Conservation (phyloP, 805 yeast species). For the Ogataea neopini region DNA sequence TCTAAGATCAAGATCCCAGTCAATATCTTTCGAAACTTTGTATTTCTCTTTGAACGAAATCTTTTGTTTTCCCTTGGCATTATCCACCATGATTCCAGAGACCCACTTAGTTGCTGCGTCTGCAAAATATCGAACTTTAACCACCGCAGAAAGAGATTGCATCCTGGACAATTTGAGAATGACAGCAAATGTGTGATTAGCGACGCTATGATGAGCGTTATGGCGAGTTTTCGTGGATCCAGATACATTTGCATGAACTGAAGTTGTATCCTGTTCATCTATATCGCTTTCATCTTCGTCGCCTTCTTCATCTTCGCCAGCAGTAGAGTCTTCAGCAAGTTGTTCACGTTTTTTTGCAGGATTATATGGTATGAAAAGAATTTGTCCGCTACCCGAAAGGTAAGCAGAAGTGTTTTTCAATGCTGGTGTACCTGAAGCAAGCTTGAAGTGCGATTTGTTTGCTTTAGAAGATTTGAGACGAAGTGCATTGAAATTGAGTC, state of each 20-base stretch:
- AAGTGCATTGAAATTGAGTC: slow-evolving; percentile 30
- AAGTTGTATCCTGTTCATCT: slow-evolving; percentile 25
- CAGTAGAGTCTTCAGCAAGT: slow-evolving; percentile 18
- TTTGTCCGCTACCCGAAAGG: slow-evolving; percentile 36
- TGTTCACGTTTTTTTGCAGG: slow-evolving; percentile 33
- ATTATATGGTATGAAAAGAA: slow-evolving; percentile 36
- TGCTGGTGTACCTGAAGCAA: slow-evolving; percentile 9
- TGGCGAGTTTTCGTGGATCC: slow-evolving; percentile 2
- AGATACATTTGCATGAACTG: slow-evolving; percentile 13
- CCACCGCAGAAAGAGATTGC: slow-evolving; percentile 36
- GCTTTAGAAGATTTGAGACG: slow-evolving; percentile 23
- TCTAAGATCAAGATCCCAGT: slow-evolving; percentile 46
- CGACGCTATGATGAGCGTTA: slow-evolving; percentile 27
- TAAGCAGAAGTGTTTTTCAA: slow-evolving; percentile 26
- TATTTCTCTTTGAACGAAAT: slow-evolving; percentile 45
- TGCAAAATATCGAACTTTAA: slow-evolving; percentile 45
- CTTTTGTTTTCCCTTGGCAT: slow-evolving; percentile 43
- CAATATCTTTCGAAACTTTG: slow-evolving; percentile 40
- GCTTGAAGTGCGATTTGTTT: slow-evolving; percentile 14
- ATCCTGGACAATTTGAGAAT: slow-evolving; percentile 47
- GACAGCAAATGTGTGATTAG: slow-evolving; percentile 53
- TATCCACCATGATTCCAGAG: slow-evolving; percentile 34
- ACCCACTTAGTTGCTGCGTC: slow-evolving; percentile 47
- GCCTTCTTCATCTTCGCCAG: slow-evolving; percentile 27
- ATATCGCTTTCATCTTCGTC: slow-evolving; percentile 28